Evolutionary conservation across 176 grass and related monocot species (phyloP), one percentile per base, ranked within the genome.

Genomic region (Triticum timopheevii): DNA sequence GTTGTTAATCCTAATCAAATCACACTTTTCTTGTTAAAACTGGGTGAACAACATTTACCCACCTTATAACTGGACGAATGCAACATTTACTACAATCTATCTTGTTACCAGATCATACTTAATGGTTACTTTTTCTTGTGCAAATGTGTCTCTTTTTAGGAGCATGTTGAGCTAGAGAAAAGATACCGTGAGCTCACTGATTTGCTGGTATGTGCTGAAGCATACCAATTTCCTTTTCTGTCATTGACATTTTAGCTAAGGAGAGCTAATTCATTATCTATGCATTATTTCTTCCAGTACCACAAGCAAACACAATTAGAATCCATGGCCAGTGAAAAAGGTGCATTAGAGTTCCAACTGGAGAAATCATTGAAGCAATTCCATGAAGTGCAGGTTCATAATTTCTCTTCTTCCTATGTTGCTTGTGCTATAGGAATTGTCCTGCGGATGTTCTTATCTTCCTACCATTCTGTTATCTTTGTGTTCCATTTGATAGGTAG

Each of bases 261-360:
- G 28, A 72, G 50, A 77, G 10, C 42, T 76, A 63, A 40, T 58
- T 71, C 88, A 83, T 74, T 83, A 15, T 86, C 24, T 35, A 20
- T 90, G 67, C 23, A 42, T 86, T 50, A 64, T 80, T 84, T 84
- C 73, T 89, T 92, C 80, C 83, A 99, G 97, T 99, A 99, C 89
- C 97, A 99, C 87, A 99, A 99, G 80, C 97, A 99, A 99, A 99
- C 97, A 81, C 94, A 99, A 80, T 80, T 99, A 81, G 97, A 99
- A 88, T 89, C 85, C 45, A 93, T 99, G 94, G 87, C 94, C 30
- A 94, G 97, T 87, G 92, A 96, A 87, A 99, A 99, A 31, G 97
- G 90, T 35, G 97, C 97, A 66, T 69, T 99, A 36, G 97, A 99
- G 76, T 99, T 99, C 56, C 97, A 99, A 85, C 84, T 96, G 64